Evolutionary conservation across 1,139 yeast species (phyloP).

Genomic region (Taphrina communis): DNA sequence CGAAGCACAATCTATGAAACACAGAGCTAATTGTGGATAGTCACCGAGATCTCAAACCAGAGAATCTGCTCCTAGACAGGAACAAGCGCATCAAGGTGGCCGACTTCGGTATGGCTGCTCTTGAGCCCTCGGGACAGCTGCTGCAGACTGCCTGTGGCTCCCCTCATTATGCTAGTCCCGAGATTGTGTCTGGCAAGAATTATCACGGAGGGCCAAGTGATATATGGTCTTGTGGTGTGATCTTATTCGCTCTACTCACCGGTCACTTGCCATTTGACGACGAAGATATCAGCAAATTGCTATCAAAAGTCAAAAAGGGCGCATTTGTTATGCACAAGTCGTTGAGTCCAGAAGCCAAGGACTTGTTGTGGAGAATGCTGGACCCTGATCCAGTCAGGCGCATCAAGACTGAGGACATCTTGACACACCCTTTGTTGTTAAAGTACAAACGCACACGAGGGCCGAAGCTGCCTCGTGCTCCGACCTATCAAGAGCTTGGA

Average conservation of each 20-base stretch:
- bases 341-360: slow-evolving; percentile 81
- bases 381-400: slow-evolving; percentile 79
- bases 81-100: slow-evolving; percentile 92
- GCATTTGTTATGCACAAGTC: slow-evolving; percentile 81
- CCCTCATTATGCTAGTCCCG: slow-evolving; percentile 98
- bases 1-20: background rate
- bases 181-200: slow-evolving; percentile 89
- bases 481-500: slow-evolving; percentile 47
- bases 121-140: slow-evolving; percentile 81
- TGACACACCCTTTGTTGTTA: slow-evolving; percentile 75
- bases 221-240: slow-evolving; percentile 98
- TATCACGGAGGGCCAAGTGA: slow-evolving; percentile 98
- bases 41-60: slow-evolving; percentile 96
- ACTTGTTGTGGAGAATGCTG: slow-evolving; percentile 80
- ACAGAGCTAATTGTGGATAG: slow-evolving; percentile 49
- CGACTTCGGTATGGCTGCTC: slow-evolving; percentile 99
- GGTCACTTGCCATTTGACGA: slow-evolving; percentile 98
- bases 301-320: slow-evolving; percentile 90
- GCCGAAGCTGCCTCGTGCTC: slow-evolving; percentile 43
- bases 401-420: slow-evolving; percentile 73
- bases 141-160: slow-evolving; percentile 97
- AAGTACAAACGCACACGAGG: slow-evolving; percentile 59
- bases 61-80: slow-evolving; percentile 83
- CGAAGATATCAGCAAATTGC: slow-evolving; percentile 83
- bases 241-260: slow-evolving; percentile 86